phyloP scores from a whole-genome alignment of 805 yeast genomes.

The Candida boleticola region DNA sequence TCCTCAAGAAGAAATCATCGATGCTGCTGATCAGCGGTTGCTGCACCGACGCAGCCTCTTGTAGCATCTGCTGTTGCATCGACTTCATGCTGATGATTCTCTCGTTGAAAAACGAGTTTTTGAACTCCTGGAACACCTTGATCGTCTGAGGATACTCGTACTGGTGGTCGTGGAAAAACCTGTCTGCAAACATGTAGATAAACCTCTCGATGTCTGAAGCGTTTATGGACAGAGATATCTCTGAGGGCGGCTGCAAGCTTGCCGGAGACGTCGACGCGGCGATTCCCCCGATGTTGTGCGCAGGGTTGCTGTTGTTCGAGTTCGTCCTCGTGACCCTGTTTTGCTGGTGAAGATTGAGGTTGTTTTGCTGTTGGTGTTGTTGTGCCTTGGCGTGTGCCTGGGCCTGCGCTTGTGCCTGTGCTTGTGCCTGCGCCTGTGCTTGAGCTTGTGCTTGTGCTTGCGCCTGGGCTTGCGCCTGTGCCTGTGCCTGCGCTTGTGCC shows the following conservation, averaged over 20 bases:
- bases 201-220: slow-evolving; percentile 39
- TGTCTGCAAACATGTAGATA: slow-evolving; percentile 40
- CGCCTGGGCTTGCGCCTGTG: slow-evolving; percentile 12
- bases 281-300: slow-evolving; percentile 2
- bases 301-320: slow-evolving; percentile 2
- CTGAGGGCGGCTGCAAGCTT: not conserved
- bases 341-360: slow-evolving; percentile 6
- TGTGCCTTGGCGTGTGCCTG: slow-evolving; percentile 6
- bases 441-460: slow-evolving; percentile 12
- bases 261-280: slow-evolving; percentile 3
- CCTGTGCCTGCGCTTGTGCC: slow-evolving; percentile 13
- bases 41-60: slow-evolving; percentile 7
- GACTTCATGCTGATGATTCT: slow-evolving; percentile 32
- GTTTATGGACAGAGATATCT: slow-evolving; percentile 12
- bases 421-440: slow-evolving; percentile 10
- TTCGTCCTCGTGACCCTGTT: slow-evolving; percentile 8
- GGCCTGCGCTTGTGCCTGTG: slow-evolving; percentile 6
- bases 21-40: slow-evolving; percentile 15
- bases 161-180: slow-evolving; percentile 39
- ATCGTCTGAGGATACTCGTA: slow-evolving; percentile 44
- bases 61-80: slow-evolving; percentile 14
- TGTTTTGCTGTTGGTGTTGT: slow-evolving; percentile 6
- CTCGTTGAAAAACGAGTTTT: slow-evolving; percentile 40
- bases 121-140: slow-evolving; percentile 43
- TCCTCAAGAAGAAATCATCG: slow-evolving; percentile 24